Evolutionary conservation across 2,329 filamentous ascomycete species (phyloP).

Genomic region (Chaetomiaceae sp.): DNA sequence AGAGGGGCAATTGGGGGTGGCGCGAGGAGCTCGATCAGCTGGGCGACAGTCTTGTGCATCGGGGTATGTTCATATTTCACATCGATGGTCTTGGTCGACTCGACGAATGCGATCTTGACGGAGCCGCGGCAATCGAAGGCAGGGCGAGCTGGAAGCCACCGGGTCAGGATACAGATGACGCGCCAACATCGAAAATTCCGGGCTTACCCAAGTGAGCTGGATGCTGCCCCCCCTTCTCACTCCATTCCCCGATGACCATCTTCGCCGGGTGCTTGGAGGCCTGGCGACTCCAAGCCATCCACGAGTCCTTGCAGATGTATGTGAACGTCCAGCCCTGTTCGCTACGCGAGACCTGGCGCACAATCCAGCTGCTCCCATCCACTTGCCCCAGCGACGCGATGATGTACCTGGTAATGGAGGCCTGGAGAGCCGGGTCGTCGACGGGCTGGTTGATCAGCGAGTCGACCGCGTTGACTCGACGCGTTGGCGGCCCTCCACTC

Average conservation of each 20-base stretch:
- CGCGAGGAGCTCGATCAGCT: constrained; percentile 44
- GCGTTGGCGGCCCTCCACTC: constrained; percentile 28
- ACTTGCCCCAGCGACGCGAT: constrained; percentile 38
- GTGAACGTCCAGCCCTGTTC: constrained; percentile 50
- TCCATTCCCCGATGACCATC: constrained; percentile 45
- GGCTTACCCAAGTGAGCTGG: constrained; percentile 40
- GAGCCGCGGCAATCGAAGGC: constrained; percentile 56
- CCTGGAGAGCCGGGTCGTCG: constrained; percentile 46
- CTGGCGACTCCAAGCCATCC: constrained; percentile 46
- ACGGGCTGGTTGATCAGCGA: constrained; percentile 45
- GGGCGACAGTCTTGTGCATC: constrained; percentile 51
- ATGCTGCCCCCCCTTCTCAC: constrained; percentile 42
- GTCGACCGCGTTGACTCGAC: constrained; percentile 42
- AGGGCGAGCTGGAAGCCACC: constrained; percentile 42
- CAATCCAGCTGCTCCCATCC: constrained; percentile 47
- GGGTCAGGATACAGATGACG: constrained; percentile 16
- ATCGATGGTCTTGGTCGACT: constrained; percentile 42
- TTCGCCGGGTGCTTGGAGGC: constrained; percentile 38
- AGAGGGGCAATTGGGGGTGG: constrained; percentile 38
- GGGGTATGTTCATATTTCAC: constrained; percentile 54
- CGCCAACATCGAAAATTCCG: too few species aligned
- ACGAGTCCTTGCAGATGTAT: constrained; percentile 50
- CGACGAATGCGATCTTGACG: constrained; percentile 46
- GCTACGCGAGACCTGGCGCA: constrained; percentile 40
- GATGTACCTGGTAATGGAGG: constrained; percentile 46